Evolutionary conservation across 768 basidiomycete genomes (phyloP).

Genomic region (Tricholoma sp.): DNA sequence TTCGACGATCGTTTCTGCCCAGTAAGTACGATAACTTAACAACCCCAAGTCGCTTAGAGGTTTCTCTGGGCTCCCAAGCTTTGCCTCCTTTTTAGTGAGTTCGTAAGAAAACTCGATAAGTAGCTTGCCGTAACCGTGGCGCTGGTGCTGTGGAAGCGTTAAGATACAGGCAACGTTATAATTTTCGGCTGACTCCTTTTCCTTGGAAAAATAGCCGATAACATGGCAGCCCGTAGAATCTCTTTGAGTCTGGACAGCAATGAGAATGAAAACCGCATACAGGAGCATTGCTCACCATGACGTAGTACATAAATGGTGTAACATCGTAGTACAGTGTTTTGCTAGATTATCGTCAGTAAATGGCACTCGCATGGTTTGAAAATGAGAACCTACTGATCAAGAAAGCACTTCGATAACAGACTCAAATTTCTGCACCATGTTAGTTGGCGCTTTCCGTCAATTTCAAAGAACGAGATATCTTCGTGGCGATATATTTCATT

Average conservation of each 20-base stretch:
- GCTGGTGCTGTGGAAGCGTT: conserved; percentile 97
- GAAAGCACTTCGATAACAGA: conserved; percentile 94
- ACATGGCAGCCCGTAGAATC: conserved; percentile 91
- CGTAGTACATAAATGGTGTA: conserved; percentile 99
- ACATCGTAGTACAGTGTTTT: conserved; percentile 99
- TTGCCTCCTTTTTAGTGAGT: conserved; percentile 92
- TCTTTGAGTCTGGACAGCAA: conserved; percentile 54
- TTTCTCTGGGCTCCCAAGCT: conserved; percentile 96
- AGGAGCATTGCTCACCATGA: conserved; percentile 63
- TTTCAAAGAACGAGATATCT: conserved; percentile 96
- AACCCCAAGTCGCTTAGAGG: conserved; percentile 93
- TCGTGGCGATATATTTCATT: conserved; percentile 99
- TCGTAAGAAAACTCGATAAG: conserved; percentile 99
- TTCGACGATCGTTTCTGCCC: conserved; percentile 96
- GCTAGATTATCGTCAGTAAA: conserved; percentile 37
- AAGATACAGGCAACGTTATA: conserved; percentile 99
- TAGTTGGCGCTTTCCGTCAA: conserved; percentile 93
- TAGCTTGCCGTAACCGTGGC: conserved; percentile 91
- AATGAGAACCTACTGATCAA: conserved; percentile 78
- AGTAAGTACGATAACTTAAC: conserved; percentile 90
- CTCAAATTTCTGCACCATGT: conserved; percentile 97
- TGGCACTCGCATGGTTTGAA: conserved; percentile 1
- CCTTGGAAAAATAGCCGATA: conserved; percentile 98
- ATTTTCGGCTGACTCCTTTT: conserved; percentile 96
- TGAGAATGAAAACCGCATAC: conserved; percentile 6